These are phyloP conservation scores for Auxenochlorella pyrenoidosa DNA, from an alignment of 139 green algal species.

Conservation along the genomic window DNA sequence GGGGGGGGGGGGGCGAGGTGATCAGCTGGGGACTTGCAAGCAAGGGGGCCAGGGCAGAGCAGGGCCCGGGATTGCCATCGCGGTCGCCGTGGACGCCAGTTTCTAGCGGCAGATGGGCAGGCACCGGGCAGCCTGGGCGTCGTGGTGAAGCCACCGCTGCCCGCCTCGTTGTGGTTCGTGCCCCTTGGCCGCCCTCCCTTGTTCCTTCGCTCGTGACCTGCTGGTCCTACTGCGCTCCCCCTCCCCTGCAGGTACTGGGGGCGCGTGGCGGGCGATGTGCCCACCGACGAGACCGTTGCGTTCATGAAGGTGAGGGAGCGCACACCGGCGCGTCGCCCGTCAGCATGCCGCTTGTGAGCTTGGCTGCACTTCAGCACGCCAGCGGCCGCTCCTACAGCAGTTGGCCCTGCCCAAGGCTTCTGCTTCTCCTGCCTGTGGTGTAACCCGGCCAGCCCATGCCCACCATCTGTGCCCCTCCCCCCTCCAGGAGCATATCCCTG, in stretches of 20 bases:
- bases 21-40: too few species aligned
- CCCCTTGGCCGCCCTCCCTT: not conserved
- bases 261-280: not conserved
- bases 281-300: not conserved
- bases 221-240: not conserved
- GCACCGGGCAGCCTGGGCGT: not conserved
- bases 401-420: not conserved
- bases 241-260: constrained; percentile 33
- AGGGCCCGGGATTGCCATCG: too few species aligned
- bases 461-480: too few species aligned
- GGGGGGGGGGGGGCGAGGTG: too few species aligned
- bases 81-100: too few species aligned
- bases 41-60: too few species aligned
- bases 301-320: constrained; percentile 1
- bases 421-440: too few species aligned
- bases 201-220: not conserved
- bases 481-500: not conserved
- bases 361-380: not conserved
- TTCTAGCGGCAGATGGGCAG: not conserved
- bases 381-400: not conserved
- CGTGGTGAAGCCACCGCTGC: not conserved
- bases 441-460: too few species aligned
- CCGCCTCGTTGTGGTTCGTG: not conserved
- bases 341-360: too few species aligned
- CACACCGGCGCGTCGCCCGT: too few species aligned